These are phyloP conservation scores for Trametes sp. DNA, from an alignment of 1,284 basidiomycete genomes.

Conservation along the genomic window DNA sequence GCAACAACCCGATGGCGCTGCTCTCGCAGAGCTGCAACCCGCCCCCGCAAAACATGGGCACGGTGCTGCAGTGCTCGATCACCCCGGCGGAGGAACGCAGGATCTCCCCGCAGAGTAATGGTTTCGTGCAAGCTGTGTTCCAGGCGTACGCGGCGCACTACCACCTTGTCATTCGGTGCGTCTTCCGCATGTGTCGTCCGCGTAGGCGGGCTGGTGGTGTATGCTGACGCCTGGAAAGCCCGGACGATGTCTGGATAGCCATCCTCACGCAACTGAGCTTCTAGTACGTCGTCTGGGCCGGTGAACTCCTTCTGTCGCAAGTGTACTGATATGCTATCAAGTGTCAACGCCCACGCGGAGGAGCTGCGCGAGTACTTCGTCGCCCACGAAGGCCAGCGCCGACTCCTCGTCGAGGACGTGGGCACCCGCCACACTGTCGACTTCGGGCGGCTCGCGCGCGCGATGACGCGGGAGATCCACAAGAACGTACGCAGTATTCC, in stretches of 20 bases:
- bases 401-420: constrained; percentile 40
- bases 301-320: background rate
- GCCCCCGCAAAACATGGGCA: background rate
- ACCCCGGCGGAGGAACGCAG: constrained; percentile 3
- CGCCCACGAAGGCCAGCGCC: constrained; percentile 46
- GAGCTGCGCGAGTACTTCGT: constrained; percentile 50
- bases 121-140: constrained; percentile 47
- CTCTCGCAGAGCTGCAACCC: background rate
- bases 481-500: constrained; percentile 18
- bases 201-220: background rate
- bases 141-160: constrained; percentile 50
- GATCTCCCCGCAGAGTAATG: constrained; percentile 29
- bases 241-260: constrained; percentile 47
- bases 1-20: background rate
- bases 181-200: background rate
- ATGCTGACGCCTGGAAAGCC: constrained; percentile 37
- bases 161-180: constrained; percentile 36
- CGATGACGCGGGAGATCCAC: constrained; percentile 43
- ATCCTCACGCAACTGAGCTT: constrained; percentile 23
- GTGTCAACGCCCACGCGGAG: constrained; percentile 51
- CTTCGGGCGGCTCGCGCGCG: constrained; percentile 42
- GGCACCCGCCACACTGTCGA: constrained; percentile 34
- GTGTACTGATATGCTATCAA: background rate
- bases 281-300: constrained; percentile 36
- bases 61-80: constrained; percentile 27